Conservation (phyloP, 2,329 filamentous ascomycete species). For the Xylariaceae sp. region DNA sequence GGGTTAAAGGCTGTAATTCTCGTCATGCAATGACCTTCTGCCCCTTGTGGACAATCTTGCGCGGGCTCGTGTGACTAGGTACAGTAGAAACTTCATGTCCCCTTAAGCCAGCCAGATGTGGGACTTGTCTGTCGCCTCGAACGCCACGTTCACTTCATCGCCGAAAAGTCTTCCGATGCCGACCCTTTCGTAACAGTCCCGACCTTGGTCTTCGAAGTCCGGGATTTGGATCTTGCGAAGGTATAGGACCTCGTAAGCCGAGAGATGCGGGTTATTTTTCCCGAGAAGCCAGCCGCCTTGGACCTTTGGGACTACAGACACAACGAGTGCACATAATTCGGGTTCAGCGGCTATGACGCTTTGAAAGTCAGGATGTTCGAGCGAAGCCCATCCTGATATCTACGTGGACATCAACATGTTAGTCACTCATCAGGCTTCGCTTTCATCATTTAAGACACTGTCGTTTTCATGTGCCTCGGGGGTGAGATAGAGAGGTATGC, state of each 20-base stretch:
- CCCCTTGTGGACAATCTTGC: too few relatives aligned
- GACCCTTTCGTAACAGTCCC: conserved; percentile 11
- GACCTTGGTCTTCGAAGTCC: conserved; percentile 1
- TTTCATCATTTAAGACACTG: too few relatives aligned
- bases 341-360: neutral
- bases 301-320: conserved; percentile 1
- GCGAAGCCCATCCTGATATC: conserved; percentile 10
- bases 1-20: too few relatives aligned
- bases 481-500: too few relatives aligned
- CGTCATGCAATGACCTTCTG: too few relatives aligned
- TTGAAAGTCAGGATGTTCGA: conserved; percentile 3
- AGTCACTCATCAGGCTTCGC: too few relatives aligned
- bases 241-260: conserved; percentile 6
- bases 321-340: conserved; percentile 1
- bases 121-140: conserved; percentile 5
- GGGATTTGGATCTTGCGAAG: conserved; percentile 2
- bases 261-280: conserved; percentile 5
- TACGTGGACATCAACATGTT: too few relatives aligned
- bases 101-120: conserved; percentile 10
- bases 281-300: conserved; percentile 5
- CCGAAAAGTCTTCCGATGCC: conserved; percentile 12
- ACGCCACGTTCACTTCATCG: conserved; percentile 6
- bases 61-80: too few relatives aligned
- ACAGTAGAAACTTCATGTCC: too few relatives aligned
- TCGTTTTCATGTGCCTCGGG: too few relatives aligned